Conservation (phyloP, 1,139 yeast genomes). For the Magnusiomyces tetraspermus region DNA sequence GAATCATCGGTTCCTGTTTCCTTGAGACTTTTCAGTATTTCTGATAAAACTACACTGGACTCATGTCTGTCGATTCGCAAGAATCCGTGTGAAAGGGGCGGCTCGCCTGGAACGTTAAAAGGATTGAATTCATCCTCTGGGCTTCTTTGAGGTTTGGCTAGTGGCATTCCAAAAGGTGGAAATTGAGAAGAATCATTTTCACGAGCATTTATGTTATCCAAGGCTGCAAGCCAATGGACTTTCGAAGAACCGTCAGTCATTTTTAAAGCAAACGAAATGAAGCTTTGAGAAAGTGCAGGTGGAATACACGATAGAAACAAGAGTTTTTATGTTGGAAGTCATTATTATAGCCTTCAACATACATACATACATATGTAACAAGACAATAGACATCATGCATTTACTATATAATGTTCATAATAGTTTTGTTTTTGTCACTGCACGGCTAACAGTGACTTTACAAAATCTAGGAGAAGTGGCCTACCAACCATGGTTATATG, state of each 20-base stretch:
- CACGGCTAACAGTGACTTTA: no score
- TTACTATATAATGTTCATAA: no score
- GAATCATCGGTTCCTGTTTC: neutral
- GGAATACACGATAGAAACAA: neutral
- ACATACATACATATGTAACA: no score
- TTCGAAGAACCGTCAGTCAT: neutral
- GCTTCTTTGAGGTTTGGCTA: neutral
- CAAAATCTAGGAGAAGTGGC: no score
- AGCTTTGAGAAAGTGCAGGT: neutral
- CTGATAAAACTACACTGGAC: neutral
- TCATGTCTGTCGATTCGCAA: neutral
- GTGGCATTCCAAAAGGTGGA: neutral
- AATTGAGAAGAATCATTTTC: neutral
- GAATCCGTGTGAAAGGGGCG: neutral
- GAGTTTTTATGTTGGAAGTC: no score
- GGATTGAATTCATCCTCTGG: neutral
- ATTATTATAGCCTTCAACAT: no score
- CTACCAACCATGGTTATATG: no score
- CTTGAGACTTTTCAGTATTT: neutral
- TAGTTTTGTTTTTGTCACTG: no score
- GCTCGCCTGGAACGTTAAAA: neutral
- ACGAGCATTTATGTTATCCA: neutral
- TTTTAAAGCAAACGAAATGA: no score
- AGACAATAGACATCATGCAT: no score
- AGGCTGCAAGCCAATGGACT: constrained; percentile 2